phyloP scores from a whole-genome alignment of 2,329 filamentous ascomycete species.

The Hypoxylon sp. region DNA sequence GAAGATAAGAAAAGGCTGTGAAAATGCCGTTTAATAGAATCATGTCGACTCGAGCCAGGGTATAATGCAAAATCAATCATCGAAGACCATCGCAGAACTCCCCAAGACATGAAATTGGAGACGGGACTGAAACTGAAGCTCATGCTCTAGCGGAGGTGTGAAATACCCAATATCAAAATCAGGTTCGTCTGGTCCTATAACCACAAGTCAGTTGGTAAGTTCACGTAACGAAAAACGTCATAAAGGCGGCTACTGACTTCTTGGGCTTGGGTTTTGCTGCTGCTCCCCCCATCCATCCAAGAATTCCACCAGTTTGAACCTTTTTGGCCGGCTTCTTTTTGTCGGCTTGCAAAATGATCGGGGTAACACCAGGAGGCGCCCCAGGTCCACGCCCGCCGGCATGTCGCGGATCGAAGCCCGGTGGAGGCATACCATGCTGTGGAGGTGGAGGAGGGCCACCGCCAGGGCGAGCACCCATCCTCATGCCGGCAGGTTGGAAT shows the following conservation, averaged over 20 bases:
- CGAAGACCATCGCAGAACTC: conserved; percentile 40
- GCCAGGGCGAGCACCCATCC: conserved; percentile 18
- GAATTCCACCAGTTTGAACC: conserved; percentile 43
- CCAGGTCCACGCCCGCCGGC: conserved; percentile 4
- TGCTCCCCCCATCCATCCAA: conserved; percentile 52
- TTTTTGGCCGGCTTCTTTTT: conserved; percentile 48
- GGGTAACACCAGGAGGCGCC: conserved; percentile 9
- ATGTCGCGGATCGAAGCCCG: conserved; percentile 2
- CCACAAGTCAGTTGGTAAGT: conserved; percentile 23
- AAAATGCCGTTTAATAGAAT: conserved; percentile 45
- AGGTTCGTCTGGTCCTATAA: conserved; percentile 24
- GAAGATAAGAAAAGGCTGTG: conserved; percentile 38
- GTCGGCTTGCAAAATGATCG: conserved; percentile 45
- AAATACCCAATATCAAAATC: conserved; percentile 7
- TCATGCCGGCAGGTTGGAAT: conserved; percentile 7
- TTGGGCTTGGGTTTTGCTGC: conserved; percentile 46
- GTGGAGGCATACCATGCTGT: conserved; percentile 35
- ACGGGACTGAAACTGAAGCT: conserved; percentile 20
- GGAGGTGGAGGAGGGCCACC: conserved; percentile 27
- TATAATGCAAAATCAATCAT: conserved; percentile 51
- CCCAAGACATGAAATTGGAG: conserved; percentile 33
- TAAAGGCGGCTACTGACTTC: conserved; percentile 46
- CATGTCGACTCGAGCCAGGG: conserved; percentile 45
- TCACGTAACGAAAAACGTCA: conserved; percentile 23
- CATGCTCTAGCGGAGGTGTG: conserved; percentile 13